Percentiles rank a stretch among this genome's conserved stretches.
Evolutionary conservation across 345 rosid genomes (phyloP).

Genomic region (Hibiscus tridactylites): DNA sequence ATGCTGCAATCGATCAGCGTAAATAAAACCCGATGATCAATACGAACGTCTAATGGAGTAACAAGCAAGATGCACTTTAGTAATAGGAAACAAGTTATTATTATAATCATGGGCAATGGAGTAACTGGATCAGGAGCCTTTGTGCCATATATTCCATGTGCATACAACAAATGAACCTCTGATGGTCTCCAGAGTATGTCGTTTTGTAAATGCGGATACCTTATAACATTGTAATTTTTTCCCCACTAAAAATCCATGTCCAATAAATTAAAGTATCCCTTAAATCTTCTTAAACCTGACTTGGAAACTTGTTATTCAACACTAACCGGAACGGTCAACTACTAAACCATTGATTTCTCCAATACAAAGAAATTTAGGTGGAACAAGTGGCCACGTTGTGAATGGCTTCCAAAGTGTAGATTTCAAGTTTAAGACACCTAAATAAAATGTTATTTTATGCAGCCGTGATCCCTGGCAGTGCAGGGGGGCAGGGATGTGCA

Average conservation of each 20-base stretch:
- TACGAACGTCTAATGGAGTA: background rate
- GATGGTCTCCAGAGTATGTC: background rate
- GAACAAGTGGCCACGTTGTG: background rate
- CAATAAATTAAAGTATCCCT: background rate
- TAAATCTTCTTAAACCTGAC: too few relatives aligned
- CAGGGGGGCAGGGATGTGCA: background rate
- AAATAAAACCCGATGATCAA: background rate
- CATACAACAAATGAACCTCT: background rate
- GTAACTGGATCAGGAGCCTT: background rate
- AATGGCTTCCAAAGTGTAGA: background rate
- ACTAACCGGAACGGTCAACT: background rate
- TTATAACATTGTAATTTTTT: too few relatives aligned
- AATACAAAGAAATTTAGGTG: background rate
- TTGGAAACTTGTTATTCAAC: background rate
- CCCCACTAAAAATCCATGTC: background rate
- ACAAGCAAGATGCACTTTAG: background rate
- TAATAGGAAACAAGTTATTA: background rate
- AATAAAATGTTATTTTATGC: background rate
- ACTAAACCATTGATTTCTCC: background rate
- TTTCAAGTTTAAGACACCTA: background rate
- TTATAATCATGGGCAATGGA: background rate
- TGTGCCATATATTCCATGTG: background rate
- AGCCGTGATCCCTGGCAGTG: background rate
- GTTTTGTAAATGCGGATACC: background rate
- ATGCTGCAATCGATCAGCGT: conserved; percentile 42